Base-by-base conservation (phyloP, 2,329 filamentous ascomycete species). In the Tympanopsis confertula region DNA sequence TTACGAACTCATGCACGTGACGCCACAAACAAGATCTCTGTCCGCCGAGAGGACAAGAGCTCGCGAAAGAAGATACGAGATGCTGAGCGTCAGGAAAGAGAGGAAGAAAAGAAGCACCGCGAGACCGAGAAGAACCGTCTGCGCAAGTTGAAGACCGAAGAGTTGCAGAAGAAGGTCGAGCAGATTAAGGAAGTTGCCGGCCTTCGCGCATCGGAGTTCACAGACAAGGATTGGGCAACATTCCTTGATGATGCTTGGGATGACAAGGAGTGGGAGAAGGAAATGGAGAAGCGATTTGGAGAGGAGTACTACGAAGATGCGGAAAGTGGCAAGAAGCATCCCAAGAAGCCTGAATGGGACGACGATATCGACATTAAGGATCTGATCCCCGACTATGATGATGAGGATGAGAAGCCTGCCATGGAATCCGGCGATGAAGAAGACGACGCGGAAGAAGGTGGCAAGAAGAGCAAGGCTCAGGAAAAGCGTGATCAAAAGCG, bases 351-450 rank as follows among this genome's bases (percentile, higher is more conserved):
- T 17, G 76, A 71, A 42, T 86, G 79, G 69, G 76, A 82, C 47
- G 78, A 85, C 46, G 80, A 85, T 48, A 84, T 85, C 45, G 79
- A 84, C 48, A 85, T 85, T 55, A 75, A 70, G 30, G 81, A 82
- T 52, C 61, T 82, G 26, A 61, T 82, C 20, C 78, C 77, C 1
- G 74, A 82, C 39, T 83, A 81, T 49, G 65, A 73, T 20, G 71
- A 75, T 19, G 66, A 66, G 19, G 51, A 63, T 7, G 10, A 10
- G 5, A 49, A 49, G 5, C 51, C 55, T 19, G 39, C 44, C 13
- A 52, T 53, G 5, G 49, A 50, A 13, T 47, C 46, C 5, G 46
- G 40, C 14, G 43, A 44, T 4, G 47, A 41, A 14, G 39, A 39
- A 13, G 38, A 39, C 17, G 41, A 44, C n/a, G 60, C 46, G 35